Percentiles rank a stretch among this genome's conserved stretches.
phyloP scores from a whole-genome alignment of 2,329 filamentous ascomycete species.

The Trichoderma arundinaceum region DNA sequence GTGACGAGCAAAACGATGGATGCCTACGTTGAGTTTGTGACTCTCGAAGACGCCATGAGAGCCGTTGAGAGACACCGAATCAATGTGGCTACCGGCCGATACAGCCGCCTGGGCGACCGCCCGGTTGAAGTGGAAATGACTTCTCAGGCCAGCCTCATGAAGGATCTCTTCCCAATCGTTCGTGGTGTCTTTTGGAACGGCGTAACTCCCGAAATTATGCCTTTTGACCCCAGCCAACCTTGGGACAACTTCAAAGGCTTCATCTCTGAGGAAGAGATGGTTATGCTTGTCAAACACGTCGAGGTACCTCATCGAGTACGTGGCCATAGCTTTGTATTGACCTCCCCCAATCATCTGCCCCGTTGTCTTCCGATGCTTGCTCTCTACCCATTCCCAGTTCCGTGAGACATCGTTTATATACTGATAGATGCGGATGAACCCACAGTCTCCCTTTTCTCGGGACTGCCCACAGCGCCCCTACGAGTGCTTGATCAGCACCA shows the following conservation, averaged over 20 bases:
- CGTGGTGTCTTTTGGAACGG: slow-evolving; percentile 62
- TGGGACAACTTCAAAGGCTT: slow-evolving; percentile 65
- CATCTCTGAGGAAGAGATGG: slow-evolving; percentile 66
- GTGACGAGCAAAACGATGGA: slow-evolving; percentile 67
- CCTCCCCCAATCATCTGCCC: not conserved
- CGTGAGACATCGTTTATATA: not conserved
- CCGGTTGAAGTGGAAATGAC: slow-evolving; percentile 63
- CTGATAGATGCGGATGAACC: slow-evolving; percentile 6
- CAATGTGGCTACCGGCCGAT: slow-evolving; percentile 48
- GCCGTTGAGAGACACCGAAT: slow-evolving; percentile 57
- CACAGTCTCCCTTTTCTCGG: slow-evolving; percentile 63
- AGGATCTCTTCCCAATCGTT: slow-evolving; percentile 65
- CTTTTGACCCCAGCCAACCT: slow-evolving; percentile 46
- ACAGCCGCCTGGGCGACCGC: slow-evolving; percentile 61
- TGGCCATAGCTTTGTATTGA: slow-evolving; percentile 33
- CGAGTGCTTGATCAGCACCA: slow-evolving; percentile 68
- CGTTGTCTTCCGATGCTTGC: not conserved
- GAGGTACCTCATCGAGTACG: slow-evolving; percentile 67
- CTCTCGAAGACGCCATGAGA: slow-evolving; percentile 57
- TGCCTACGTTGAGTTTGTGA: slow-evolving; percentile 63
- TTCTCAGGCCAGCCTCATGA: slow-evolving; percentile 63
- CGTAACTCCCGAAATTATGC: slow-evolving; percentile 49
- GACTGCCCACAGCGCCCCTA: slow-evolving; percentile 69
- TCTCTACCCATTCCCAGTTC: not conserved
- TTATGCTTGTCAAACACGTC: slow-evolving; percentile 67